Evolutionary conservation across 331 rosid genomes (phyloP).

Genomic region (Stylosanthes scabra): DNA sequence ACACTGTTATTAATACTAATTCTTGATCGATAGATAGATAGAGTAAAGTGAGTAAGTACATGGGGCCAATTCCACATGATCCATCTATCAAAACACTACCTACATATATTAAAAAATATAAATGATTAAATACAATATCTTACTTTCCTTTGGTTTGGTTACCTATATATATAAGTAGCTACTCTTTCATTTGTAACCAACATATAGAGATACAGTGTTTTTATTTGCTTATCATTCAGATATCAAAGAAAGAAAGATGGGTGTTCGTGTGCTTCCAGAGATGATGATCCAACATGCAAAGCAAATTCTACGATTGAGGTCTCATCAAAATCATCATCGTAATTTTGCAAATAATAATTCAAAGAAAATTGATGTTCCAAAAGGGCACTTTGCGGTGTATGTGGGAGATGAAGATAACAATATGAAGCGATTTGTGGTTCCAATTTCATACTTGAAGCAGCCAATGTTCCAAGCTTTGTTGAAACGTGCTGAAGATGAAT

Average conservation of each 20-base stretch:
- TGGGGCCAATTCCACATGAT: constrained; percentile 1
- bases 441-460: constrained; percentile 57
- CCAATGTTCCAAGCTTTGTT: constrained; percentile 57
- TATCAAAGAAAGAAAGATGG: constrained; percentile 21
- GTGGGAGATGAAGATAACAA: constrained; percentile 42
- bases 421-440: constrained; percentile 59
- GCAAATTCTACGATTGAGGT: constrained; percentile 35
- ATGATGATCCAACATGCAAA: constrained; percentile 48
- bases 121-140: neutral
- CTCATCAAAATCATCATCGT: constrained; percentile 20
- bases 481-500: constrained; percentile 53
- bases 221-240: neutral
- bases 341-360: neutral
- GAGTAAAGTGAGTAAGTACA: neutral
- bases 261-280: constrained; percentile 40
- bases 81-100: neutral
- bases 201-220: neutral
- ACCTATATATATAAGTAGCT: neutral
- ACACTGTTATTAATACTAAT: too few species aligned
- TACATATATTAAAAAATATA: too few species aligned
- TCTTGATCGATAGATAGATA: too few species aligned
- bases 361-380: constrained; percentile 42
- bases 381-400: constrained; percentile 62
- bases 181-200: neutral
- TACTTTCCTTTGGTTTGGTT: neutral